A percentile compares a stretch with the other conserved stretches of the same genome.
These are phyloP conservation scores for Gamarada debralockiae DNA, from an alignment of 495 filamentous ascomycete genomes.

Conservation along the genomic window DNA sequence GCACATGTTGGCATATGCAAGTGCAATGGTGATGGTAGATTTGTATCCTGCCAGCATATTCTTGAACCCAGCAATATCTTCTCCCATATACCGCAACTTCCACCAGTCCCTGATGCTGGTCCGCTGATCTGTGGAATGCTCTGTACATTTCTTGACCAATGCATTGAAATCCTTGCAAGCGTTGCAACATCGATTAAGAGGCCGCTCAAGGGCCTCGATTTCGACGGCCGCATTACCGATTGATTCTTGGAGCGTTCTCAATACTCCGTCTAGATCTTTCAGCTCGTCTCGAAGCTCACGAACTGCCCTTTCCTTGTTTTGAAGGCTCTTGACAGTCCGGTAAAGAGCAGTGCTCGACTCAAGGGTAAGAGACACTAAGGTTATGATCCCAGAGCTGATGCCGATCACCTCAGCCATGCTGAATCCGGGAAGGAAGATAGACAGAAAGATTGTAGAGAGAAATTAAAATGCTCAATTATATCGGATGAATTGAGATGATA, in stretches of 20 bases:
- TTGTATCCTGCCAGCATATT: constrained; percentile 32
- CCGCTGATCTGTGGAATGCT: constrained; percentile 9
- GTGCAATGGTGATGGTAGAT: constrained; percentile 31
- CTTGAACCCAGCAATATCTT: constrained; percentile 27
- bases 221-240: constrained; percentile 3
- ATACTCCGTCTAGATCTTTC: constrained; percentile 30
- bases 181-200: constrained; percentile 21
- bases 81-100: constrained; percentile 24
- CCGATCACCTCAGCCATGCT: constrained; percentile 6
- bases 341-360: constrained; percentile 34
- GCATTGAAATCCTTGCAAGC: constrained; percentile 25
- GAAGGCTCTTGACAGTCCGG: constrained; percentile 34
- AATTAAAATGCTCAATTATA: not conserved
- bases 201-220: constrained; percentile 15
- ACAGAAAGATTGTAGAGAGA: not conserved
- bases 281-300: constrained; percentile 36
- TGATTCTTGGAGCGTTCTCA: constrained; percentile 28
- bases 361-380: constrained; percentile 30
- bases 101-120: constrained; percentile 27
- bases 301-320: constrained; percentile 30
- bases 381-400: constrained; percentile 1
- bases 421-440: not conserved
- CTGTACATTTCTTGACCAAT: constrained; percentile 16
- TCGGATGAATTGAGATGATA: not conserved
- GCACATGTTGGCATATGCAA: constrained; percentile 32